phyloP scores from a whole-genome alignment of 331 rosid species.

The Quercus phellos region DNA sequence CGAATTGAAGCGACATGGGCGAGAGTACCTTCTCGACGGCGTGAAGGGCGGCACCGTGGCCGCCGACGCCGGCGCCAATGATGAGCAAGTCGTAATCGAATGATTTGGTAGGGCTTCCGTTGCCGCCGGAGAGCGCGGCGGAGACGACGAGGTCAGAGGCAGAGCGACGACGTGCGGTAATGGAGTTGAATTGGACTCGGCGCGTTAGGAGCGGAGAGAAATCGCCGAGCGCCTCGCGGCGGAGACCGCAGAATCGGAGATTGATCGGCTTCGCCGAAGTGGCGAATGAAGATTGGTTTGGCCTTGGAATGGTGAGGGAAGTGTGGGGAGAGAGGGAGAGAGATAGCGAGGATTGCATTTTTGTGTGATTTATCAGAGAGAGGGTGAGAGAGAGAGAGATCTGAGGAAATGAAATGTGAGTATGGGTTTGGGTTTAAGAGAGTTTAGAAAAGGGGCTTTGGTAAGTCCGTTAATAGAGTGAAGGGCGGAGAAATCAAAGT shows the following conservation, averaged over 20 bases:
- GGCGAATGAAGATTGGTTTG: slow-evolving; percentile 19
- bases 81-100: slow-evolving; percentile 89
- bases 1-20: no score
- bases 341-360: slow-evolving; percentile 79
- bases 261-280: slow-evolving; percentile 35
- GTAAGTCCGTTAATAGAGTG: slow-evolving; percentile 48
- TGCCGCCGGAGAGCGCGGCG: slow-evolving; percentile 48
- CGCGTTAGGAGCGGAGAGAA: slow-evolving; percentile 33
- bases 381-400: slow-evolving; percentile 17
- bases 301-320: slow-evolving; percentile 45
- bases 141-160: slow-evolving; percentile 16
- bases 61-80: slow-evolving; percentile 98
- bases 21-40: slow-evolving; percentile 81
- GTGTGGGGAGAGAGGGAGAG: slow-evolving; percentile 49
- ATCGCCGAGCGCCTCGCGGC: slow-evolving; percentile 60
- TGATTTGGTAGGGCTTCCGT: slow-evolving; percentile 64
- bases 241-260: slow-evolving; percentile 82
- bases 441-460: slow-evolving; percentile 35
- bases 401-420: background rate
- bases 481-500: slow-evolving; percentile 70
- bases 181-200: slow-evolving; percentile 12
- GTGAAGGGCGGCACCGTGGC: slow-evolving; percentile 97
- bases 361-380: background rate
- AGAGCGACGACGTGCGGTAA: slow-evolving; percentile 7
- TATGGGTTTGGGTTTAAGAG: background rate